These are phyloP conservation scores for Nitzschia inconspicua DNA, from an alignment of 108 stramenopile species.

Conservation along the genomic window DNA sequence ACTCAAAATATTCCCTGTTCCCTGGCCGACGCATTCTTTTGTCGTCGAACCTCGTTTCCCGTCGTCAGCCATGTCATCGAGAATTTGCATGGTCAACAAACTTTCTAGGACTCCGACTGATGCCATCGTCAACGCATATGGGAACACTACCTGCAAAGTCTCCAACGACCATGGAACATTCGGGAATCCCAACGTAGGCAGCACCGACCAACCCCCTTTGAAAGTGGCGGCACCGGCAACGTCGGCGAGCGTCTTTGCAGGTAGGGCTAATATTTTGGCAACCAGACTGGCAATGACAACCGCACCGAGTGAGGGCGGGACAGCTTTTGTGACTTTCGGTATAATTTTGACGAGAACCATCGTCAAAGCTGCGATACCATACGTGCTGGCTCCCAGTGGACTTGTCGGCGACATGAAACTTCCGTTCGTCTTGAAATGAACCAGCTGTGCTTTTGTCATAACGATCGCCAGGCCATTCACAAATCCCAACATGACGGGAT, in stretches of 20 bases:
- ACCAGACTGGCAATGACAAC: slow-evolving; percentile 44
- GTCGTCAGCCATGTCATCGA: slow-evolving; percentile 78
- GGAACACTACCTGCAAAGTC: slow-evolving; percentile 49
- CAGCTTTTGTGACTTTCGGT: slow-evolving; percentile 47
- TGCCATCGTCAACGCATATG: slow-evolving; percentile 75
- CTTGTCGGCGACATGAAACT: slow-evolving; percentile 35
- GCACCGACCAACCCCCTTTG: slow-evolving; percentile 55
- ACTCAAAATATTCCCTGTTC: slow-evolving; percentile 60
- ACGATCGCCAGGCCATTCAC: slow-evolving; percentile 90
- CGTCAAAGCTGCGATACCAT: slow-evolving; percentile 57
- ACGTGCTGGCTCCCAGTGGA: slow-evolving; percentile 37
- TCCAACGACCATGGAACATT: slow-evolving; percentile 46
- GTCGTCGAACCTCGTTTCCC: slow-evolving; percentile 67
- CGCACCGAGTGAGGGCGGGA: slow-evolving; percentile 68
- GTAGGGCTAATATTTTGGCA: slow-evolving; percentile 43
- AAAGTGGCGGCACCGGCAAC: slow-evolving; percentile 62
- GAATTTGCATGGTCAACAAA: slow-evolving; percentile 71
- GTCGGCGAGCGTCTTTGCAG: slow-evolving; percentile 57
- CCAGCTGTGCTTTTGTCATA: slow-evolving; percentile 85
- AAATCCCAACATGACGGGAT: slow-evolving; percentile 91
- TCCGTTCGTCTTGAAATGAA: slow-evolving; percentile 57
- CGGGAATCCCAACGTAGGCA: slow-evolving; percentile 61
- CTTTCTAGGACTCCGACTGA: slow-evolving; percentile 71
- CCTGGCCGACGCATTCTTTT: slow-evolving; percentile 68
- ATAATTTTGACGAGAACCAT: slow-evolving; percentile 60